Evolutionary conservation across 2,329 filamentous ascomycete genomes (phyloP), one percentile per base, ranked within the genome.

Genomic region (Sclerotinia glacialis): DNA sequence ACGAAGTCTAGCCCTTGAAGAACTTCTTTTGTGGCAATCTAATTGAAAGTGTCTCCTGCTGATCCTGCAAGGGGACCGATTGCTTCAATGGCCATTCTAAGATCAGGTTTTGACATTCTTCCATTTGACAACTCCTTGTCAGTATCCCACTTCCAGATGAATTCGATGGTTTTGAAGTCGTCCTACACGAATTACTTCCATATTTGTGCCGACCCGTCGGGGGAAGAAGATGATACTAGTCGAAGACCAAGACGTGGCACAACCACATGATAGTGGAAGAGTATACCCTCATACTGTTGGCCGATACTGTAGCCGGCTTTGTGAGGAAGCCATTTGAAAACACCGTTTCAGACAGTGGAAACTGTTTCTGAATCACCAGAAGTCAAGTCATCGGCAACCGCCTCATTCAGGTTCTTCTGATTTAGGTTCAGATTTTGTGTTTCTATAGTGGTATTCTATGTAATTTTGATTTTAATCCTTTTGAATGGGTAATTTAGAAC

Each of bases 181-280:
- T 56, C 54, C 23, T 56, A 37, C 34, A 56, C 40, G 14, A 56
- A 56, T 4, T 34, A 56, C n/a, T 56, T 56, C 54, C 54, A 56
- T 56, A 42, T 26, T 14, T 56, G 40, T 56, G 54, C n/a, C n/a
- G 34, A 26, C 14, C 18, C 54, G 11, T 21, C 31, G 26, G 54
- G 16, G 7, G 37, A 7, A 1, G 37, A 26, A 7, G 34, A 42
- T 3, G 4, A 14, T 21, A 0, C 7, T 42, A n/a, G 54, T 7
- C 54, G 54, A 42, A 37, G 54, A 42, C 54, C 54, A 26, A 42
- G 54, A 9, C 54, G 54, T 26, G 37, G 54, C 9, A 42, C 54
- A 42, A 42, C n/a, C 16, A 56, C 34, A 26, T 56, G 54, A 9
- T 56, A 56, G 34, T 56, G 37, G 37, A 56, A 56, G 14, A 56